Evolutionary conservation across 305 asterid species (phyloP).

Genomic region (Fraxinus sp.): DNA sequence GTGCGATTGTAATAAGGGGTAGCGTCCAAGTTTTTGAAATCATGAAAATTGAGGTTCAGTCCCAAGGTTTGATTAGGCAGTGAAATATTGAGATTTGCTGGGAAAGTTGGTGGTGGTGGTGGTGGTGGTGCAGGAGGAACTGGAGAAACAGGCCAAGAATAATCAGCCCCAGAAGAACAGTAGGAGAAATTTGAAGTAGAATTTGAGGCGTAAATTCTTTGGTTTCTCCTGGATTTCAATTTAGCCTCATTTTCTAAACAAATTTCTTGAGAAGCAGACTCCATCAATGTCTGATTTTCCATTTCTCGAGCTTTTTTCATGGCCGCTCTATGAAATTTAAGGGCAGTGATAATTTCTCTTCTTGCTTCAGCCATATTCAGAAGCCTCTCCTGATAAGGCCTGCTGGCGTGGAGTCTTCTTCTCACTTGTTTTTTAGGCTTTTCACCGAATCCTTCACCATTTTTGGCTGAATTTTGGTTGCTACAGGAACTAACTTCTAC

Average conservation of each 20-base stretch:
- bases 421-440: slow-evolving; percentile 77
- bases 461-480: slow-evolving; percentile 32
- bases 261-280: slow-evolving; percentile 40
- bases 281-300: slow-evolving; percentile 37
- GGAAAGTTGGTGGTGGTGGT: slow-evolving; percentile 31
- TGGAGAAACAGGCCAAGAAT: slow-evolving; percentile 59
- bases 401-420: slow-evolving; percentile 84
- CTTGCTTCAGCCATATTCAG: slow-evolving; percentile 27
- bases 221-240: slow-evolving; percentile 61
- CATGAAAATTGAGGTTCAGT: slow-evolving; percentile 86
- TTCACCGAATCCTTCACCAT: slow-evolving; percentile 36
- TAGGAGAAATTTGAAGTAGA: slow-evolving; percentile 35
- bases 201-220: slow-evolving; percentile 59
- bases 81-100: slow-evolving; percentile 56
- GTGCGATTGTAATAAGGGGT: slow-evolving; percentile 34
- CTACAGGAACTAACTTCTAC: slow-evolving; percentile 42
- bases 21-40: slow-evolving; percentile 58
- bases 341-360: slow-evolving; percentile 87
- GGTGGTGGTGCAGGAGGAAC: slow-evolving; percentile 24
- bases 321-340: slow-evolving; percentile 87
- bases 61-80: slow-evolving; percentile 90
- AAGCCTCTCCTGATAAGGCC: slow-evolving; percentile 94
- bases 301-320: slow-evolving; percentile 67
- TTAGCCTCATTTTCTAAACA: slow-evolving; percentile 50
- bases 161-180: slow-evolving; percentile 39